Evolutionary conservation across 805 yeast genomes (phyloP).

Genomic region (Teunomyces tritomae): DNA sequence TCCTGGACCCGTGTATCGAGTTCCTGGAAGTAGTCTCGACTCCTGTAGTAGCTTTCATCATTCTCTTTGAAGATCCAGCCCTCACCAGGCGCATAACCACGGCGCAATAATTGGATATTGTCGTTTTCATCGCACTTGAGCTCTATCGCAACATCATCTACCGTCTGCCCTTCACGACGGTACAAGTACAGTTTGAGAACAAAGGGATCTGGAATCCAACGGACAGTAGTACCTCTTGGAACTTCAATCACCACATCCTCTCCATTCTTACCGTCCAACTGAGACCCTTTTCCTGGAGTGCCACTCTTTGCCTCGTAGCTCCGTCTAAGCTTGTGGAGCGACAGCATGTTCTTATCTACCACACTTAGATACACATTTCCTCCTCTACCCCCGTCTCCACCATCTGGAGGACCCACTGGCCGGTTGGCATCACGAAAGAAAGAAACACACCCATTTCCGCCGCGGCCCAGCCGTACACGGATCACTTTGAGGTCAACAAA

Average conservation of each 20-base stretch:
- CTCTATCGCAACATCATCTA: slow-evolving; percentile 26
- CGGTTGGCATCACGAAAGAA: slow-evolving; percentile 84
- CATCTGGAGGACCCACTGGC: slow-evolving; percentile 92
- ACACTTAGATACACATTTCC: slow-evolving; percentile 86
- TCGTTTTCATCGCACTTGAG: slow-evolving; percentile 26
- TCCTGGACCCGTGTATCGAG: slow-evolving; percentile 61
- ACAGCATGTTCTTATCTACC: slow-evolving; percentile 57
- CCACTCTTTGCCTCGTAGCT: slow-evolving; percentile 76
- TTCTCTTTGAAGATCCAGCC: slow-evolving; percentile 90
- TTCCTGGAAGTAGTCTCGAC: slow-evolving; percentile 62
- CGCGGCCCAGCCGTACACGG: slow-evolving; percentile 70
- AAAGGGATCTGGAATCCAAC: slow-evolving; percentile 80
- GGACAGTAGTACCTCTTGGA: slow-evolving; percentile 86
- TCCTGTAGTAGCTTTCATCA: slow-evolving; percentile 65
- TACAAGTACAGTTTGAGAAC: slow-evolving; percentile 31
- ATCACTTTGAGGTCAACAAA: slow-evolving; percentile 65
- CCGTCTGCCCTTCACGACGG: slow-evolving; percentile 13
- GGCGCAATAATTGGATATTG: slow-evolving; percentile 60
- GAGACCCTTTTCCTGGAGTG: slow-evolving; percentile 64
- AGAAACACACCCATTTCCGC: slow-evolving; percentile 87
- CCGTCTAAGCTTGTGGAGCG: slow-evolving; percentile 66
- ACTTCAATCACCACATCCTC: slow-evolving; percentile 76
- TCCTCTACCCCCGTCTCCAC: slow-evolving; percentile 98
- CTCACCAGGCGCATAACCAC: slow-evolving; percentile 62
- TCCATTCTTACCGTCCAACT: slow-evolving; percentile 85